These are phyloP conservation scores for Volutella citrinella DNA, from an alignment of 2,329 filamentous ascomycete genomes.

Conservation along the genomic window DNA sequence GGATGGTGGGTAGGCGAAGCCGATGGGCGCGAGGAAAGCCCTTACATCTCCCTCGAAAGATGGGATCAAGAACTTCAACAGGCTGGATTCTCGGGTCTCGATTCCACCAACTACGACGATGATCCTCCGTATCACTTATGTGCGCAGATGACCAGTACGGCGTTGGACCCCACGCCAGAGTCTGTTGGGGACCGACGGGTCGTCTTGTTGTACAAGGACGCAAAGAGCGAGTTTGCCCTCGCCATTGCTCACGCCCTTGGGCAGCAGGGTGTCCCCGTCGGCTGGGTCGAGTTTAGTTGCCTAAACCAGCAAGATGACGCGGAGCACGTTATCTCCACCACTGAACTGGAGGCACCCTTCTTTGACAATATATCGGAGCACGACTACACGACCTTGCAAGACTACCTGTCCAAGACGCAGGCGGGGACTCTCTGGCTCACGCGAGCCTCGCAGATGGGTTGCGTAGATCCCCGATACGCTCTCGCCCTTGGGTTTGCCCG, in stretches of 20 bases:
- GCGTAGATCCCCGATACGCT: constrained; percentile 25
- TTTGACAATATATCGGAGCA: too few species aligned
- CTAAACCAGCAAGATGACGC: too few species aligned
- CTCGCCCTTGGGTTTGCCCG: constrained; percentile 23
- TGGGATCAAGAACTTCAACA: neutral
- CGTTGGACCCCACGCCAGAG: neutral
- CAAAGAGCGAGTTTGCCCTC: neutral
- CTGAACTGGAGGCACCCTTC: too few species aligned
- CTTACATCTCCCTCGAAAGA: neutral
- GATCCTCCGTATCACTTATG: neutral
- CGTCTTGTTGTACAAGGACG: neutral
- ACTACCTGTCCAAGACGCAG: too few species aligned
- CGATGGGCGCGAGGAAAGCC: neutral
- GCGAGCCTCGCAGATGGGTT: constrained; percentile 19
- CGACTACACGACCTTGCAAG: too few species aligned
- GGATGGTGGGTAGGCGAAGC: neutral
- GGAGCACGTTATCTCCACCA: too few species aligned
- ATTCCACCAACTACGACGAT: neutral
- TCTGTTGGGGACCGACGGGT: neutral
- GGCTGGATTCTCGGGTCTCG: neutral
- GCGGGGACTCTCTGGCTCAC: constrained; percentile 34
- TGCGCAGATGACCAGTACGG: neutral
- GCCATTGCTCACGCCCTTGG: too few species aligned
- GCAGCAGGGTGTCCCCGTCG: neutral
- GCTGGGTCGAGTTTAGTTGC: too few species aligned